Base-by-base conservation (phyloP, 805 yeast genomes). In the Tetrapisispora iriomotensis region DNA sequence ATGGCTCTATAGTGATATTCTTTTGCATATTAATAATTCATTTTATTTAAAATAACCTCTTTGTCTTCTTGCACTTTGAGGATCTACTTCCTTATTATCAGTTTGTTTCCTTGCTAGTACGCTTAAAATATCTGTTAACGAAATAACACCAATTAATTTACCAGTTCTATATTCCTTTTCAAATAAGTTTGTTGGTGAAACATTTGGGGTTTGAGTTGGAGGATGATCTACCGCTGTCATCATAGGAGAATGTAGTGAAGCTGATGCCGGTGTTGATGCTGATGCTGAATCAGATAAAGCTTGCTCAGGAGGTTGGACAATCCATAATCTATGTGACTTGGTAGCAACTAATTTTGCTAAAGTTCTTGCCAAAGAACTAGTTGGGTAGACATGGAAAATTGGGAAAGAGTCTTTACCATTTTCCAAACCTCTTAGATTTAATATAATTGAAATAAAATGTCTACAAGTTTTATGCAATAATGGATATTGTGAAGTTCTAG, bases 291-390 rank as follows among this genome's bases (percentile, higher is more conserved):
- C 29, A 10, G 47, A 32, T 19, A 50, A 37, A 65, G 68, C 52
- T 53, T 65, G 50, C 37, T 57, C 55, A 14, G 56, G 66, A 9
- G 78, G 80, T 48, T 78, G 82, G 15, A 82, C 88, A 35, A 83
- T 77, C 92, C 92, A 82, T 40, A 83, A 64, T 58, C 98, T 73
- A 64, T 90, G 98, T 2, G 95, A 76, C 60, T 81, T 80, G 1
- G 98, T 90, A 6, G 98, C 97, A 12, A 90, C 97, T 49, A 90
- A 68, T 60, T 92, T 90, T 25, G 97, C 97, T 54, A 92, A 73
- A 8, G 94, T 86, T 59, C 95, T 74, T 25, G 86, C 94, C 37
- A 92, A 69, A 0, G 92, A 79, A 8, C 94, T 77, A 29, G 73
- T 71, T 44, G 77, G 75, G 45, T 84, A 80, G 20, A 90, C 96